Evolutionary conservation across 2,329 filamentous ascomycete genomes (phyloP).

Genomic region (Alternaria postmessia): DNA sequence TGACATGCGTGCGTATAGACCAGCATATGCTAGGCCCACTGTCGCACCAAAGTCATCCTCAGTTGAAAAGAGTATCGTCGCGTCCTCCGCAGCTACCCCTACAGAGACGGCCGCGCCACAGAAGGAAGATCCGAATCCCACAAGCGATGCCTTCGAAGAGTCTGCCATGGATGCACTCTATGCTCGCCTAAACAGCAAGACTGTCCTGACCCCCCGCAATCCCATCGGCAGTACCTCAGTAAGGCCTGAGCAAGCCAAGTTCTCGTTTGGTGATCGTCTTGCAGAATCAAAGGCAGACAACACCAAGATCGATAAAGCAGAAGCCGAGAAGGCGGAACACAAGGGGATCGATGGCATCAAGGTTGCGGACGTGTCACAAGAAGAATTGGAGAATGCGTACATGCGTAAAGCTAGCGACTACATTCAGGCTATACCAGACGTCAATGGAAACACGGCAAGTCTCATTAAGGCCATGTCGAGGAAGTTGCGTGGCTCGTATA

Average conservation of each 20-base stretch:
- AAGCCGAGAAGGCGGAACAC: not conserved
- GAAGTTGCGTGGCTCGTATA: constrained; percentile 28
- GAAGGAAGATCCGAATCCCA: constrained; percentile 2
- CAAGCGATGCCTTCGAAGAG: constrained; percentile 2
- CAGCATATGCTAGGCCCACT: not conserved
- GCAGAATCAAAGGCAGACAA: not conserved
- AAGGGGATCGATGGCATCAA: not conserved
- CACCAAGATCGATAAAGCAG: not conserved
- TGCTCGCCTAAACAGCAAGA: constrained; percentile 23
- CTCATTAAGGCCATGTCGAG: constrained; percentile 24
- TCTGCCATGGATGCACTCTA: constrained; percentile 29
- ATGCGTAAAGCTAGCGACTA: constrained; percentile 28
- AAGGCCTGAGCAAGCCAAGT: constrained; percentile 9
- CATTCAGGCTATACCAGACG: constrained; percentile 21
- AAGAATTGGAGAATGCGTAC: constrained; percentile 25
- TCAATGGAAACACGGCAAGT: constrained; percentile 4
- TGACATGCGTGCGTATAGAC: constrained; percentile 13
- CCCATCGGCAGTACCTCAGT: not conserved
- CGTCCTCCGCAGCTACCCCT: not conserved
- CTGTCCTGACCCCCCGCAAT: not conserved
- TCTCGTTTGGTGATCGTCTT: constrained; percentile 11
- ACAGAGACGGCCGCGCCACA: not conserved
- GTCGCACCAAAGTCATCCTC: not conserved
- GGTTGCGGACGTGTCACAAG: not conserved
- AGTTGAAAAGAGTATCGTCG: constrained; percentile 4